Evolutionary conservation across 108 stramenopile species (phyloP).

Genomic region (Licmophora abbreviata): DNA sequence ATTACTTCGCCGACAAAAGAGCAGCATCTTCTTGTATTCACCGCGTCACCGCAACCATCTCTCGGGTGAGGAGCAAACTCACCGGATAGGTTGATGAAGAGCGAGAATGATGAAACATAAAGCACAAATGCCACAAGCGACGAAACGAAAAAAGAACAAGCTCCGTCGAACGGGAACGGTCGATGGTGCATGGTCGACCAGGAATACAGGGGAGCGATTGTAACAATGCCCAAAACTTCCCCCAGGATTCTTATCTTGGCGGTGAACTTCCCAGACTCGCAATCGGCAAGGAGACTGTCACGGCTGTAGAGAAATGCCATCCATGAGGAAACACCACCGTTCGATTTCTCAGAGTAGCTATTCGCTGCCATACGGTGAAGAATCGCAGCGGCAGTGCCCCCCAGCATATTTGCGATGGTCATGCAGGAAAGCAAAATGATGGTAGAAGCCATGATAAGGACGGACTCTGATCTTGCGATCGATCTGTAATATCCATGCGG

Average conservation of each 20-base stretch:
- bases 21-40: neutral
- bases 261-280: neutral
- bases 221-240: constrained; percentile 1
- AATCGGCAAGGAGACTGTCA: neutral
- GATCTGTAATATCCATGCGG: too few relatives aligned
- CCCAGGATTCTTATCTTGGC: neutral
- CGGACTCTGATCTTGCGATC: neutral
- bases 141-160: neutral
- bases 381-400: neutral
- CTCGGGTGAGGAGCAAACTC: neutral
- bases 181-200: constrained; percentile 3
- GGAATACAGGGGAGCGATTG: constrained; percentile 1
- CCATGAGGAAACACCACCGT: neutral
- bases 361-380: constrained; percentile 3
- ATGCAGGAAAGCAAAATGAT: neutral
- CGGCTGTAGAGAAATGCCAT: neutral
- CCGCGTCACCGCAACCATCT: neutral
- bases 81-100: neutral
- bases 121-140: neutral
- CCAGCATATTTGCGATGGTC: constrained; percentile 6
- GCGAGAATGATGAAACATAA: neutral
- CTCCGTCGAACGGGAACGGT: constrained; percentile 5
- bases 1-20: neutral
- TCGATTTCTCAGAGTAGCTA: constrained; percentile 1
- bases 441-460: constrained; percentile 1